Evolutionary conservation across 1,284 basidiomycete genomes (phyloP), one percentile per base, ranked within the genome.

Genomic region (Apiotrichum domesticum): DNA sequence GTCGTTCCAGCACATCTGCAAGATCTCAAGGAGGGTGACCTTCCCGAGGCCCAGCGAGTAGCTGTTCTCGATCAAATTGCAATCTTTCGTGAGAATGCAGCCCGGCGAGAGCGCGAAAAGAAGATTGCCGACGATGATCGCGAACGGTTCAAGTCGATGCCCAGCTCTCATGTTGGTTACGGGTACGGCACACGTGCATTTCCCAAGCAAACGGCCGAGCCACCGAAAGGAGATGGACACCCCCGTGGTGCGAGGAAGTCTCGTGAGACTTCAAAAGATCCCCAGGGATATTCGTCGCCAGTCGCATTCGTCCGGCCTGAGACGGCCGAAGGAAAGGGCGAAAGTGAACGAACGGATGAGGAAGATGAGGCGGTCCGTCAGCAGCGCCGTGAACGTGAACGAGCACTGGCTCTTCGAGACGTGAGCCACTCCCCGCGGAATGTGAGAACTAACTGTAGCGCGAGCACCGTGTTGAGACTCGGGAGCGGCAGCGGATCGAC

Each of bases 11-110:
- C 90, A 6, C 94, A 97, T 77, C 81, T 98, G 32, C 90, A 94
- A 74, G 93, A 97, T 74, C 80, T 98, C 39, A 88, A 94, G 70
- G 90, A 94, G 78, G 89, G 90, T 51, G 93, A 97, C 70, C 82
- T 98, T 33, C 93, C 93, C n/a, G 93, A 95, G 77, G 88, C 89
- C 1, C 91, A 94, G 74, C 87, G 93, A 29, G 91, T 88, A 2
- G 86, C 90, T 35, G 93, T 98, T 55, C 87, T 97, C 57, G 90
- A 87, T 39, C 93, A 97, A 72, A 98, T 98, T 60, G 91, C 92
- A 1, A 87, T 92, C 66, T 97, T 94, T 75, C 83, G 90, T 54
- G 89, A 92, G 75, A 83, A 87, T 14, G 87, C 90, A 0, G 90
- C 88, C 11, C 89, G 90, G 70, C 80, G 87, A 34, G 90, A 94